Percentiles rank a stretch among this genome's conserved stretches.
These are phyloP conservation scores for Tolypocladium amazonense DNA, from an alignment of 2,329 filamentous ascomycete species.

Conservation along the genomic window DNA sequence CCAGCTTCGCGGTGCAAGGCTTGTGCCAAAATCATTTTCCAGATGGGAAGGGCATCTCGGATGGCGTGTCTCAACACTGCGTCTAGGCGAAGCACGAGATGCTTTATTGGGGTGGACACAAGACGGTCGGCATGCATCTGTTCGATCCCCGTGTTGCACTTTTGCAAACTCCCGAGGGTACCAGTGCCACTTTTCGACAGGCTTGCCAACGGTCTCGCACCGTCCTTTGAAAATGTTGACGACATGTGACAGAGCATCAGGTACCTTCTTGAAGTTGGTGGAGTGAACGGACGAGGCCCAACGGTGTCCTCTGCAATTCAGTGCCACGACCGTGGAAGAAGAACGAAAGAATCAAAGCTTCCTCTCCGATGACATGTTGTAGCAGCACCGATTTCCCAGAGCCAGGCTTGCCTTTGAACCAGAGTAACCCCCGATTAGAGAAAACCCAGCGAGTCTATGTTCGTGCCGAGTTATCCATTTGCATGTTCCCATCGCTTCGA, in stretches of 20 bases:
- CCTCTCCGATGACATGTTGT: conserved; percentile 9
- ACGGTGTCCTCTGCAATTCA: conserved; percentile 17
- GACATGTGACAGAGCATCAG: conserved; percentile 9
- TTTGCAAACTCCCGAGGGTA: conserved; percentile 12
- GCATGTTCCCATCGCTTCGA: conserved; percentile 22
- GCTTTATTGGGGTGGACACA: too few species aligned
- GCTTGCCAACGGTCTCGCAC: conserved; percentile 2
- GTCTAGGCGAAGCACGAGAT: too few species aligned
- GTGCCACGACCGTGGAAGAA: conserved; percentile 25
- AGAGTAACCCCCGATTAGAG: conserved; percentile 17
- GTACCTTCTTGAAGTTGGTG: conserved; percentile 12
- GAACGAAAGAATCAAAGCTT: conserved; percentile 9
- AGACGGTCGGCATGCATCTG: too few species aligned
- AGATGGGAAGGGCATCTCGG: too few species aligned
- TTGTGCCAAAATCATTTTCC: too few species aligned
- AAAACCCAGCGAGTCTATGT: too few species aligned
- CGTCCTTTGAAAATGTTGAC: conserved; percentile 6
- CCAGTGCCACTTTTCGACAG: conserved; percentile 15
- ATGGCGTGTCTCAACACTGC: too few species aligned
- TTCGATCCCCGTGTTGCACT: too few species aligned
- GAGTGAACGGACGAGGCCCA: conserved; percentile 24
- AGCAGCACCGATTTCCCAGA: conserved; percentile 29
- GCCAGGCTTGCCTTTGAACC: conserved; percentile 29
- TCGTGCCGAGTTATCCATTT: conserved; percentile 20
- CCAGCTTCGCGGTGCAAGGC: too few species aligned